Evolutionary conservation across 441 rosid species (phyloP), one percentile per base, ranked within the genome.

Genomic region (Corymbia calophylla): DNA sequence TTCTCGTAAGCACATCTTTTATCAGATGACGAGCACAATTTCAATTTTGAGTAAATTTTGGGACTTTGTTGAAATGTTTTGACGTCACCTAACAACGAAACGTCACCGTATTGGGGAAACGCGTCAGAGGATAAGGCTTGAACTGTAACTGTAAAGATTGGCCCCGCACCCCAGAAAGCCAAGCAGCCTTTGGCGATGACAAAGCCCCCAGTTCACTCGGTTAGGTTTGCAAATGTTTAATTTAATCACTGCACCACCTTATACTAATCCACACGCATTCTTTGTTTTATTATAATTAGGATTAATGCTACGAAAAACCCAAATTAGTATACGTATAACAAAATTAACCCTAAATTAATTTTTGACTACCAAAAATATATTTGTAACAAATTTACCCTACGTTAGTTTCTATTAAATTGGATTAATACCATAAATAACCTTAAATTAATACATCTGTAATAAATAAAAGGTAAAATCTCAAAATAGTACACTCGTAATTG

Each of bases 271-370:
- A 11, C 1, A 10, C 3, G 15, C 16, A 3, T 60, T 60, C 12
- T 55, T 55, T 55, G 14, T 19, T 55, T 55, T 8, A 55, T 55
- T 25, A 0, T 15, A 53, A 6, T 3, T 55, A 0, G 2, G 5
- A 10, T 55, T 19, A 55, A 55, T 55, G 19, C 58, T 23, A 4
- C 3, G 2, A 55, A 55, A 54, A 55, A 8, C 1, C 25, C 25
- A 55, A 55, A 55, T 1, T 19, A 0, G 25, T 55, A 55, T 0
- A 55, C 2, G 0, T 55, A 3, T 55, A 4, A 55, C 4, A 55
- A 55, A 0, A 18, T 55, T 55, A 55, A 56, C 0, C 2, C 5
- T 0, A 8, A 19, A 55, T 19, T 55, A 55, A 7, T 55, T 55
- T 55, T 19, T 55, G 25, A 8, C 25, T 4, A 55, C 3, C 1